Evolutionary conservation across 2,329 filamentous ascomycete genomes (phyloP), one percentile per base, ranked within the genome.

Genomic region (Botrytis fabae): DNA sequence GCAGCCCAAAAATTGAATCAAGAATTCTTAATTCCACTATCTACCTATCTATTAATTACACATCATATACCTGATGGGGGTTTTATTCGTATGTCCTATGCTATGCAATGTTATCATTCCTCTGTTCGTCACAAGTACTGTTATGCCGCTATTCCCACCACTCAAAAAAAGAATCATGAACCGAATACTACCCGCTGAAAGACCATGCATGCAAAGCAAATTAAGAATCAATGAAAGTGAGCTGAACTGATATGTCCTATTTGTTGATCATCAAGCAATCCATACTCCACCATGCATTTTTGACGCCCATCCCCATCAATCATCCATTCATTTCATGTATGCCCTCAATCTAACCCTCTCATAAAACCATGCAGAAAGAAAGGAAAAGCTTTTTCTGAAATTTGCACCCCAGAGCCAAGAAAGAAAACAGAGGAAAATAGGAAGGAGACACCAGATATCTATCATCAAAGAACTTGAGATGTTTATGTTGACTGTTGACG

Each of bases 211-310:
- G 65, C 20, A 57, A 69, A 68, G 35, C 25, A 44, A 46, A 57
- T 57, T 57, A 32, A 25, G 60, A 62, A n/a, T n/a, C 28, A 44
- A 57, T 20, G 51, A 57, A 68, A 22, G n/a, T 28, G 3, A 57
- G 18, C 51, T 57, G 28, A 57, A 28, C 14, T 44, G 18, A 44
- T 57, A 25, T 57, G 35, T 48, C 12, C 38, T 25, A 54, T 44
- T 44, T 22, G 16, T 62, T 38, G 22, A 42, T 63, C 38, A 68
- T 42, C 35, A 20, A 40, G 22, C 35, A 42, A 28, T 25, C 65
- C 65, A 69, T 69, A 57, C 65, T 57, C 48, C 65, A 69, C 48
- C n/a, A 69, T 69, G 48, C 65, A 69, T 69, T 69, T 66, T 57
- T 69, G n/a, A 69, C 48, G 65, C 65, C 65, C 35, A 57, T 69